Conservation (phyloP, 192 early-diverging fungal species). For the Entomortierella beljakovae region DNA sequence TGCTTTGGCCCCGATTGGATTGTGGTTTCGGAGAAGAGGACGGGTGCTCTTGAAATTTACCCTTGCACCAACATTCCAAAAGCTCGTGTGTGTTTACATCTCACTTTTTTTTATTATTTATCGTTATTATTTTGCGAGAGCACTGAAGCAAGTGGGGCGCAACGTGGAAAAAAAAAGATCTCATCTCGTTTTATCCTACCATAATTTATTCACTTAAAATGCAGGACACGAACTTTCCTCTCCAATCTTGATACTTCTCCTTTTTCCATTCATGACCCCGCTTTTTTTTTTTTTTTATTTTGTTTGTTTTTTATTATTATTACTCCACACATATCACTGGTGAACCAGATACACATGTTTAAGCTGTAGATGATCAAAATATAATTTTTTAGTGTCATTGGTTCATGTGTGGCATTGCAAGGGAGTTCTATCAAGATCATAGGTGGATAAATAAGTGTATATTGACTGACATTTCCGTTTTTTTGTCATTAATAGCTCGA, state of each 20-base stretch:
- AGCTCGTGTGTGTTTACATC: constrained; percentile 11
- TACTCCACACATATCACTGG: not conserved
- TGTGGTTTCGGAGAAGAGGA: not conserved
- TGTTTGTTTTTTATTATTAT: not conserved
- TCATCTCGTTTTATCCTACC: constrained; percentile 24
- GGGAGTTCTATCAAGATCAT: not conserved
- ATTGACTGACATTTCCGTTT: not conserved
- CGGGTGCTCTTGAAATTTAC: constrained; percentile 1
- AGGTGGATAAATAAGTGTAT: not conserved
- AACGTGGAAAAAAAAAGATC: not conserved
- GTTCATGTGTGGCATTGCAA: not conserved
- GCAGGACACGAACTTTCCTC: not conserved
- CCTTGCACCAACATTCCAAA: constrained; percentile 14
- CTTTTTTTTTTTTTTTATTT: not conserved
- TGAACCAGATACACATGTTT: constrained; percentile 38
- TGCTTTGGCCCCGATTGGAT: not conserved
- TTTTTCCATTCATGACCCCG: not conserved
- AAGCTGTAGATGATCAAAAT: constrained; percentile 8
- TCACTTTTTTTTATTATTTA: too few relatives aligned
- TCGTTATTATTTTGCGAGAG: not conserved
- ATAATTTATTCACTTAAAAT: not conserved
- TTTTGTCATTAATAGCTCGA: constrained; percentile 59
- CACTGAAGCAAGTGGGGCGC: not conserved
- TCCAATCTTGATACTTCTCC: not conserved
- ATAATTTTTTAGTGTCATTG: not conserved